Evolutionary conservation across 371 early-diverging fungal genomes (phyloP).

Genomic region (Rhizopus arrhizus): DNA sequence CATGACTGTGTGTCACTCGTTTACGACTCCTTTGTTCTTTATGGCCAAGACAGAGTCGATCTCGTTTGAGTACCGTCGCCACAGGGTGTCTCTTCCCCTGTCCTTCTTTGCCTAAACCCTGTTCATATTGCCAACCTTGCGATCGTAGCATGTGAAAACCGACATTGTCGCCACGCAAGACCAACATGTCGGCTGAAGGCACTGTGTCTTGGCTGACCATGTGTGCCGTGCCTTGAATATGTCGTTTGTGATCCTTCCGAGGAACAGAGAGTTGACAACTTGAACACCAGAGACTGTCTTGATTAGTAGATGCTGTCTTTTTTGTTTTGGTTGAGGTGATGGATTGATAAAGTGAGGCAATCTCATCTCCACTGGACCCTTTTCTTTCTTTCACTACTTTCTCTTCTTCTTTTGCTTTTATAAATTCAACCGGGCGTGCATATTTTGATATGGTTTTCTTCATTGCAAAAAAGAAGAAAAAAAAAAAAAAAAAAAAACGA

Average conservation of each 20-base stretch:
- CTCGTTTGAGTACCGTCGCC: slow-evolving; percentile 52
- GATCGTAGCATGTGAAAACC: slow-evolving; percentile 53
- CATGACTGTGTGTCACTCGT: slow-evolving; percentile 32
- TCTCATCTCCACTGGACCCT: slow-evolving; percentile 12
- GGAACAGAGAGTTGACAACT: slow-evolving; percentile 30
- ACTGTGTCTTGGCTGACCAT: slow-evolving; percentile 24
- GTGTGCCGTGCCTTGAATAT: slow-evolving; percentile 40
- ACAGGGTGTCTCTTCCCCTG: slow-evolving; percentile 56
- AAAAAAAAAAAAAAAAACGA: slow-evolving; percentile 1
- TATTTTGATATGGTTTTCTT: neutral
- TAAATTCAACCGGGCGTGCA: slow-evolving; percentile 19
- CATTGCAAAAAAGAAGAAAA: neutral
- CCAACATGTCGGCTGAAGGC: slow-evolving; percentile 23
- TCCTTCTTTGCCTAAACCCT: slow-evolving; percentile 51
- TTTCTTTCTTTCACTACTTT: neutral
- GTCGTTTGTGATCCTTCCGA: slow-evolving; percentile 17
- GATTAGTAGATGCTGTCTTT: neutral
- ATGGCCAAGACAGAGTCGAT: slow-evolving; percentile 51
- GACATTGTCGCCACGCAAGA: slow-evolving; percentile 33
- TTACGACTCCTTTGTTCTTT: slow-evolving; percentile 16
- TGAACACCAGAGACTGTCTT: slow-evolving; percentile 23
- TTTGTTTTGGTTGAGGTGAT: slow-evolving; percentile 2
- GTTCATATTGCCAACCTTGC: slow-evolving; percentile 60
- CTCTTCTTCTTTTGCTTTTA: neutral
- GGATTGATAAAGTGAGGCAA: slow-evolving; percentile 19